These are phyloP conservation scores for Angomonas deanei DNA, from an alignment of 208 protist genomes.

Conservation along the genomic window DNA sequence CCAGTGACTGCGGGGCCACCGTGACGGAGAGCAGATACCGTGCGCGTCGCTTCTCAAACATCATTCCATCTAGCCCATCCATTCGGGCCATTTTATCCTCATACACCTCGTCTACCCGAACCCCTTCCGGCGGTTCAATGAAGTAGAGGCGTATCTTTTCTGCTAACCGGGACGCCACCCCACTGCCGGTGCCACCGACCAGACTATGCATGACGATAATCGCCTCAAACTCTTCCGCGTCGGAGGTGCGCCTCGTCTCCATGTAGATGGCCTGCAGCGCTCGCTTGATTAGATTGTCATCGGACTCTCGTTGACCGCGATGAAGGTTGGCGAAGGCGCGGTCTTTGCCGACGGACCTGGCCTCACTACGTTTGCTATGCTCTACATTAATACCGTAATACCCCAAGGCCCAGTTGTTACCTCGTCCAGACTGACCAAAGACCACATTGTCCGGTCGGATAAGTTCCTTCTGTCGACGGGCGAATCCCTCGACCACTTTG, in stretches of 20 bases:
- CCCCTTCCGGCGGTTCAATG: constrained; percentile 36
- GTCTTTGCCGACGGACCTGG: constrained; percentile 21
- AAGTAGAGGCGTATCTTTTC: constrained; percentile 85
- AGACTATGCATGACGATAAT: constrained; percentile 83
- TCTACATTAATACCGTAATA: constrained; percentile 65
- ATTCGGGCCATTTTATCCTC: constrained; percentile 43
- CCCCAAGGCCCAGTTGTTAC: constrained; percentile 85
- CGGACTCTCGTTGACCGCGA: constrained; percentile 59
- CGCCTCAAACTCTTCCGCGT: constrained; percentile 54
- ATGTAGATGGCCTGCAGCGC: constrained; percentile 67
- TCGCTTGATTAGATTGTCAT: constrained; percentile 41
- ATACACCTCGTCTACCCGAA: constrained; percentile 30
- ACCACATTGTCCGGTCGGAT: constrained; percentile 69
- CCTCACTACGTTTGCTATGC: constrained; percentile 34
- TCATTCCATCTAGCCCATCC: constrained; percentile 72
- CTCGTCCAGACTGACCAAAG: constrained; percentile 72
- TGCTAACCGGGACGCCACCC: constrained; percentile 62
- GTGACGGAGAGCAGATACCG: constrained; percentile 57
- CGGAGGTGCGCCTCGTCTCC: constrained; percentile 63
- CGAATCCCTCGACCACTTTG: constrained; percentile 74
- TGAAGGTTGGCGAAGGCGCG: constrained; percentile 46
- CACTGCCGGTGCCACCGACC: constrained; percentile 79
- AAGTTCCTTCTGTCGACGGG: constrained; percentile 36
- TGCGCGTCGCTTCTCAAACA: constrained; percentile 66
- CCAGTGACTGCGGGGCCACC: constrained; percentile 58